phyloP scores from a whole-genome alignment of 345 rosid species.

The Brassica napus region DNA sequence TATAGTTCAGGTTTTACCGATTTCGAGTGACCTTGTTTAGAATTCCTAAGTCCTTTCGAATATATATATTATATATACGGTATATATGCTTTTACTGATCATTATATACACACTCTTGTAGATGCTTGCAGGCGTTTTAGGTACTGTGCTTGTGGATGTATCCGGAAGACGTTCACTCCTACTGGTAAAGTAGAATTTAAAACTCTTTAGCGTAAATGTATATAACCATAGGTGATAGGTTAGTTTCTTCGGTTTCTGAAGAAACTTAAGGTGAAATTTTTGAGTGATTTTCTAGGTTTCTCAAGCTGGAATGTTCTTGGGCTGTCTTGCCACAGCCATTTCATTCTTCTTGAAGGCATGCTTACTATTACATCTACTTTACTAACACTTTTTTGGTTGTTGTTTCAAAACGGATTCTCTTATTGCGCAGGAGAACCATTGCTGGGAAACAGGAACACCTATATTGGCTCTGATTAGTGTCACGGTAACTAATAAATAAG shows the following conservation, averaged over 20 bases:
- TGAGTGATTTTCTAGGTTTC: slow-evolving; percentile 52
- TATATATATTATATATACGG: background rate
- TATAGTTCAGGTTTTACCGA: slow-evolving; percentile 60
- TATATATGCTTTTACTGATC: background rate
- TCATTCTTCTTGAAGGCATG: slow-evolving; percentile 62
- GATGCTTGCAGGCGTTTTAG: slow-evolving; percentile 72
- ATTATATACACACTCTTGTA: slow-evolving; percentile 28
- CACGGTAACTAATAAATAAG: slow-evolving; percentile 19
- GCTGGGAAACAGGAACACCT: slow-evolving; percentile 41
- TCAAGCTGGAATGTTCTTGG: slow-evolving; percentile 72
- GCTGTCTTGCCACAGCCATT: slow-evolving; percentile 60
- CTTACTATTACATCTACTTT: background rate
- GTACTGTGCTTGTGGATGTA: slow-evolving; percentile 65
- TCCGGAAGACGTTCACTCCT: slow-evolving; percentile 77
- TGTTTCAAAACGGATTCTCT: background rate
- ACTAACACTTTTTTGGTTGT: background rate
- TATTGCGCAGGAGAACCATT: slow-evolving; percentile 48
- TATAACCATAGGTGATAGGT: background rate
- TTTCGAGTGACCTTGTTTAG: background rate
- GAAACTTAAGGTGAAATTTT: background rate
- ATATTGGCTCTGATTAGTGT: slow-evolving; percentile 38
- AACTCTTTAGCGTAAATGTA: background rate
- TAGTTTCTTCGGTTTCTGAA: background rate
- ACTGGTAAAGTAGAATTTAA: slow-evolving; percentile 48
- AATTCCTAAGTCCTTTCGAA: background rate